phyloP scores from a whole-genome alignment of 23 red algal genomes.

The Gracilariopsis chorda region DNA sequence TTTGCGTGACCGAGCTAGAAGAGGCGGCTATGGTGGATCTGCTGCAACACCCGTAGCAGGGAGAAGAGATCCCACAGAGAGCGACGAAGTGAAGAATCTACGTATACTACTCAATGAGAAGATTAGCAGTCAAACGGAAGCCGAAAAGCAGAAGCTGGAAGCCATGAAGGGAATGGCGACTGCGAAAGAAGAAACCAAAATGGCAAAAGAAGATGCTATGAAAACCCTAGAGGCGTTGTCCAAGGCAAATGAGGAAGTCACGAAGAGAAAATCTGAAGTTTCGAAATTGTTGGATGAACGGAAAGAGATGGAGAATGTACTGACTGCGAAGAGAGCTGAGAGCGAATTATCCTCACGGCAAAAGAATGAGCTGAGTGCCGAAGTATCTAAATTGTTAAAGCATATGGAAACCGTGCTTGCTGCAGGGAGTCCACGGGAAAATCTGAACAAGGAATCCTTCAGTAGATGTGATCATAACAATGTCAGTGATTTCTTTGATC shows the following conservation, averaged over 20 bases:
- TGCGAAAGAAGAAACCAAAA: too few relatives aligned
- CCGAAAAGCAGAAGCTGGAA: too few relatives aligned
- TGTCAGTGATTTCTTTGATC: constrained; percentile 10
- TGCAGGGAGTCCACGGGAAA: background rate
- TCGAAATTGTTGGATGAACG: background rate
- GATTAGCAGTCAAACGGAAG: too few relatives aligned
- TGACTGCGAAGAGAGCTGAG: background rate
- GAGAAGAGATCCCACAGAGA: too few relatives aligned
- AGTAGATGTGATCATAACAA: constrained; percentile 19
- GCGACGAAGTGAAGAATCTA: too few relatives aligned
- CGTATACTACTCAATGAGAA: too few relatives aligned
- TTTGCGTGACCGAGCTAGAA: too few relatives aligned
- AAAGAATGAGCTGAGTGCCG: background rate
- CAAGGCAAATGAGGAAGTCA: background rate
- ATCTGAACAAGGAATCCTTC: background rate
- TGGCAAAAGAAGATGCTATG: too few relatives aligned
- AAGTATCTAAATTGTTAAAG: background rate
- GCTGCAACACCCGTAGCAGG: too few relatives aligned
- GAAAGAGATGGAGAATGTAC: background rate
- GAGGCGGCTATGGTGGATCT: too few relatives aligned
- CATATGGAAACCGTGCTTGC: background rate
- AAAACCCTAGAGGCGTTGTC: background rate
- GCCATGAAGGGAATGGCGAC: too few relatives aligned
- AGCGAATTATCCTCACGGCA: background rate
- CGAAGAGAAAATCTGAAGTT: background rate